These are phyloP conservation scores for Tolypocladium tropicale DNA, from an alignment of 2,329 filamentous ascomycete genomes.

Conservation along the genomic window DNA sequence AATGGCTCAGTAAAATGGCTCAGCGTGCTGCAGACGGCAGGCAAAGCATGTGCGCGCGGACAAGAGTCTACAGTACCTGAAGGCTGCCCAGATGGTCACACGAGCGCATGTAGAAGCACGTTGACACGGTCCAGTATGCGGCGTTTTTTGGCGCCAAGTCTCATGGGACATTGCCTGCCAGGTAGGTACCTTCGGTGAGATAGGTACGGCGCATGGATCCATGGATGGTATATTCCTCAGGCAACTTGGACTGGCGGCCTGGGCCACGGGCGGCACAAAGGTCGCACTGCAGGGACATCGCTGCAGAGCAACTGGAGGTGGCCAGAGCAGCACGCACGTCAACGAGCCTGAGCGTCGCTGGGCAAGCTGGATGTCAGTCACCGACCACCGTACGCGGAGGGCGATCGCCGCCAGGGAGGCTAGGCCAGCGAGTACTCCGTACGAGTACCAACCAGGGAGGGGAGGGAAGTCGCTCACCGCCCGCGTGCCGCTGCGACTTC, in stretches of 20 bases:
- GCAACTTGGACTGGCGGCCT: background rate
- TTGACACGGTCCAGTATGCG: background rate
- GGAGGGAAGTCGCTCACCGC: background rate
- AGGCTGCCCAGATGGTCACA: background rate
- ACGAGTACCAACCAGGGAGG: too few relatives aligned
- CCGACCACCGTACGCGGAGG: too few relatives aligned
- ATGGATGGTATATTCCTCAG: too few relatives aligned
- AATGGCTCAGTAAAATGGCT: background rate
- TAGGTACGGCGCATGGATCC: too few relatives aligned
- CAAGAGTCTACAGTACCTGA: background rate
- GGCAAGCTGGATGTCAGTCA: too few relatives aligned
- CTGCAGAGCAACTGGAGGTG: background rate
- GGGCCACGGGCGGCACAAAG: background rate
- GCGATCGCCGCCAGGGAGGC: too few relatives aligned
- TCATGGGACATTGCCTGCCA: background rate
- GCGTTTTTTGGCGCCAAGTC: background rate
- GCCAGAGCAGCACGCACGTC: too few relatives aligned
- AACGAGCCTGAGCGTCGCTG: too few relatives aligned
- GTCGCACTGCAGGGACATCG: background rate
- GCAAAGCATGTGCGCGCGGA: background rate
- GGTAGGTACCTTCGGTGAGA: too few relatives aligned
- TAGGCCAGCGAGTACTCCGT: too few relatives aligned
- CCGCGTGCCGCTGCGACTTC: conserved; percentile 2
- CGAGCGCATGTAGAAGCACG: background rate
- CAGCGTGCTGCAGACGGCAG: background rate